Evolutionary conservation across 192 early-diverging fungal species (phyloP), one percentile per base, ranked within the genome.

Genomic region (Umbelopsis vinacea): DNA sequence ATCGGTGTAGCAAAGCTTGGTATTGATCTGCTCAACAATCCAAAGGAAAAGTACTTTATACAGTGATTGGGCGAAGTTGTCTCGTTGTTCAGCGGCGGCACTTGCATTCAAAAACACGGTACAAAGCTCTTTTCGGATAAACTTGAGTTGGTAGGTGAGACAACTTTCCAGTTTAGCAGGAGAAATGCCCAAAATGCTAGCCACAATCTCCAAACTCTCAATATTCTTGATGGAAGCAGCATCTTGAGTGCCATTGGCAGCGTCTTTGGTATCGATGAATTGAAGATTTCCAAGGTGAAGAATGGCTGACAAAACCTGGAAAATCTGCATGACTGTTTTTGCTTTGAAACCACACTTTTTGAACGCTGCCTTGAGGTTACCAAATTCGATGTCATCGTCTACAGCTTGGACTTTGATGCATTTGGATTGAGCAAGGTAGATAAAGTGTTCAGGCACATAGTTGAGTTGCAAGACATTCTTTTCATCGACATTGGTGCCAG

Each of bases 1-100:
- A 48, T 93, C 88, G 24, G 85, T 81, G 55, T 89, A 85, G 75
- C 91, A 93, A 22, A 97, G 79, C 23, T 90, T 89, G 26, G 85
- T 84, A 84, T 99, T 99, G 73, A 97, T 88, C 70, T 92, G 90
- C 77, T 97, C 96, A 9, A 96, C 86, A n/a, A 99, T 76, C 91
- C 95, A 98, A 21, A 86, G 84, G 78, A 96, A 95, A 10, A 97
- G 72, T 7, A 97, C 87, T 33, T 89, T 90, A 77, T 97, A 99
- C n/a, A 99, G 87, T 9, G 91, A 83, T 57, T 85, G 85, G 3
- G 94, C 90, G 3, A 99, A 83, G 3, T 86, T 79, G 71, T 99
- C 95, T 29, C 95, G 89, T 77, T 97, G 95, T 52, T 85, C 81
- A 14, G 73, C 60, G 0, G 97, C 96, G 35, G 89, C 90, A 22